Conservation (phyloP, 345 rosid species). For the Hypericum androsaemum region DNA sequence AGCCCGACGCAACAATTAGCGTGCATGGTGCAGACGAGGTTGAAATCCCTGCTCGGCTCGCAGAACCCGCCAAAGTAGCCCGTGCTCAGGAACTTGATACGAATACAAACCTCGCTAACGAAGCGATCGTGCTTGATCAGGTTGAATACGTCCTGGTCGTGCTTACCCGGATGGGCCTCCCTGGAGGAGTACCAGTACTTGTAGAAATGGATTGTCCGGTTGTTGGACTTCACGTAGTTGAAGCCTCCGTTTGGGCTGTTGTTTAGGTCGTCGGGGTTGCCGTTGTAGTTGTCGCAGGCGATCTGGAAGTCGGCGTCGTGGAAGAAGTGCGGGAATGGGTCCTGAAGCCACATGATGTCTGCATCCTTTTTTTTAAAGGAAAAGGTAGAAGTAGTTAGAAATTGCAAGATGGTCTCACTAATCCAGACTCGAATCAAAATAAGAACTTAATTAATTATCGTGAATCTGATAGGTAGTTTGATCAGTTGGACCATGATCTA, state of each 20-base stretch:
- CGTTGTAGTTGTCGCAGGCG: constrained; percentile 53
- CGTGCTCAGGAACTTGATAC: constrained; percentile 5
- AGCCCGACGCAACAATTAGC: constrained; percentile 32
- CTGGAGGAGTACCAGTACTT: constrained; percentile 10
- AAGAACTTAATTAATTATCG: no score
- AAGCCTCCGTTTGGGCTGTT: constrained; percentile 72
- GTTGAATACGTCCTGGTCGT: constrained; percentile 15
- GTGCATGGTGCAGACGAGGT: constrained; percentile 23
- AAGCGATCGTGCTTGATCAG: neutral
- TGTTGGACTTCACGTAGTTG: constrained; percentile 17
- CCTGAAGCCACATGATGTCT: constrained; percentile 71
- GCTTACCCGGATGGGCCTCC: constrained; percentile 18
- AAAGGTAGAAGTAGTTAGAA: neutral
- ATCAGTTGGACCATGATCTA: no score
- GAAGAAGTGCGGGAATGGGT: constrained; percentile 59
- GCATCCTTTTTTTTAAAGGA: constrained; percentile 53
- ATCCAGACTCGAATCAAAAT: no score
- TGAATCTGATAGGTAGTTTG: no score
- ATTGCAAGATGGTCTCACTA: no score
- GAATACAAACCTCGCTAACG: neutral
- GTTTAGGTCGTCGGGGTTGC: constrained; percentile 26
- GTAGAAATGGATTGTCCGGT: constrained; percentile 12
- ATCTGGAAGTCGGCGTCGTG: constrained; percentile 65
- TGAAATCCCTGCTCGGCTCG: constrained; percentile 14
- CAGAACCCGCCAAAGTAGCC: constrained; percentile 20